Evolutionary conservation across 169 alveolate genomes (phyloP).

Genomic region (Eimeria sp.): DNA sequence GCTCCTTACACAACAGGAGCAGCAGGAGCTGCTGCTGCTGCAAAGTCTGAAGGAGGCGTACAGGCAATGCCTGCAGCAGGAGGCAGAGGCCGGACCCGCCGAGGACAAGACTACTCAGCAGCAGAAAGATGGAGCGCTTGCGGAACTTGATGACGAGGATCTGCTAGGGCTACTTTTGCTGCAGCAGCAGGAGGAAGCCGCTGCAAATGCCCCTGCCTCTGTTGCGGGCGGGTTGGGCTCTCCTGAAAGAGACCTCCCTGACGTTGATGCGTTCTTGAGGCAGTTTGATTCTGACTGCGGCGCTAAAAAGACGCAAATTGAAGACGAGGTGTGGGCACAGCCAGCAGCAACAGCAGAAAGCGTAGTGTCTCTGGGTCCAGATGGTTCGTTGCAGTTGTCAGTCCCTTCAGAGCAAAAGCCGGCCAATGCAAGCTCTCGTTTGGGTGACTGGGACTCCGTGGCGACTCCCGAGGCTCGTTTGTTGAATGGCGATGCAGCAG

Average conservation of each 20-base stretch:
- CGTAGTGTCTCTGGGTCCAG: constrained; percentile 15
- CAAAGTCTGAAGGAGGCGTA: constrained; percentile 50
- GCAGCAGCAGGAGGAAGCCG: constrained; percentile 67
- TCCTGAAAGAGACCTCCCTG: constrained; percentile 19
- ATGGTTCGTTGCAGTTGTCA: constrained; percentile 26
- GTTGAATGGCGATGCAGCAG: constrained; percentile 10
- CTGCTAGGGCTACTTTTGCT: constrained; percentile 29
- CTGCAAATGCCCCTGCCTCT: constrained; percentile 16
- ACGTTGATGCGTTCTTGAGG: constrained; percentile 11
- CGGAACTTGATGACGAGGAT: constrained; percentile 53
- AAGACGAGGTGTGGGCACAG: constrained; percentile 35
- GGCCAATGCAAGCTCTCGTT: constrained; percentile 1
- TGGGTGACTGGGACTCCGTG: background rate
- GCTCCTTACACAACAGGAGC: constrained; percentile 65
- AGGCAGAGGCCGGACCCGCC: constrained; percentile 7
- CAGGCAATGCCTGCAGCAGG: constrained; percentile 37
- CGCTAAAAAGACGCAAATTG: constrained; percentile 29
- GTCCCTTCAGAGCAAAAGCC: constrained; percentile 8
- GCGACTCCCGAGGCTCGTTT: constrained; percentile 4
- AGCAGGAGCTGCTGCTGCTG: constrained; percentile 57
- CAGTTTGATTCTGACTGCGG: constrained; percentile 33
- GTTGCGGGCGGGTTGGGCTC: constrained; percentile 1
- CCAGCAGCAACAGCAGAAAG: constrained; percentile 41
- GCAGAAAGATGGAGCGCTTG: constrained; percentile 32
- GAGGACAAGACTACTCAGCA: constrained; percentile 20